A percentile compares a stretch with the other conserved stretches of the same genome.
These are phyloP conservation scores for Leishmania amazonensis DNA, from an alignment of 208 protist species.

Conservation along the genomic window DNA sequence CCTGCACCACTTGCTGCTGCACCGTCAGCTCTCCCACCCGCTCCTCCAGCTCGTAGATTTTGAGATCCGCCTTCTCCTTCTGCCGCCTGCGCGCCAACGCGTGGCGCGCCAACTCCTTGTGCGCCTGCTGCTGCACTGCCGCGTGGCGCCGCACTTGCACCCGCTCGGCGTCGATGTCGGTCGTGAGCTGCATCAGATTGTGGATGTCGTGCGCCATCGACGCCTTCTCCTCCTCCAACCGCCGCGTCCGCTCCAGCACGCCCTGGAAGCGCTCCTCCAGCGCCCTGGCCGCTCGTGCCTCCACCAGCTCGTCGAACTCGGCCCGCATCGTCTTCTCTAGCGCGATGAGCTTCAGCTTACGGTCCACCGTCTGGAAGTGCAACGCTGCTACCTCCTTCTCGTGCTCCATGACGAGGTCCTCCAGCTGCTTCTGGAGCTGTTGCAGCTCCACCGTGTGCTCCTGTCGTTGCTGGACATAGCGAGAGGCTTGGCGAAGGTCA, in stretches of 20 bases:
- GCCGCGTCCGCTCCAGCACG: conserved; percentile 47
- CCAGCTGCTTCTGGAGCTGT: conserved; percentile 64
- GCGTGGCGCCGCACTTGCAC: conserved; percentile 45
- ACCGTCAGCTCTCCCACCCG: conserved; percentile 44
- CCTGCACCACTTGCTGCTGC: conserved; percentile 30
- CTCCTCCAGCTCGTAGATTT: conserved; percentile 60
- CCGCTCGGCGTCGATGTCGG: conserved; percentile 48
- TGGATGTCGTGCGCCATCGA: conserved; percentile 65
- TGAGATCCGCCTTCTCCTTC: conserved; percentile 47
- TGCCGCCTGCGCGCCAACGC: conserved; percentile 46
- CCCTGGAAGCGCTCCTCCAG: conserved; percentile 47
- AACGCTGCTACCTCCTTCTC: conserved; percentile 69
- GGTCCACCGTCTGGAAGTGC: conserved; percentile 81
- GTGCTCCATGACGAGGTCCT: conserved; percentile 54
- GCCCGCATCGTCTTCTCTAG: conserved; percentile 77
- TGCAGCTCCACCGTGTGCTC: conserved; percentile 66
- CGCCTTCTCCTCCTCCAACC: conserved; percentile 56
- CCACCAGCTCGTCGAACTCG: conserved; percentile 55
- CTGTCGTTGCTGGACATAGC: conserved; percentile 64
- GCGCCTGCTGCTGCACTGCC: conserved; percentile 56
- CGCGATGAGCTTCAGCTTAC: conserved; percentile 80
- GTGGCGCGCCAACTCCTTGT: conserved; percentile 62
- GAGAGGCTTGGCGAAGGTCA: conserved; percentile 59
- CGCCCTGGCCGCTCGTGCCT: conserved; percentile 43
- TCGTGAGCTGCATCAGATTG: conserved; percentile 64